Conservation (phyloP, 345 rosid genomes). For the Eucalyptus erythrocorys region DNA sequence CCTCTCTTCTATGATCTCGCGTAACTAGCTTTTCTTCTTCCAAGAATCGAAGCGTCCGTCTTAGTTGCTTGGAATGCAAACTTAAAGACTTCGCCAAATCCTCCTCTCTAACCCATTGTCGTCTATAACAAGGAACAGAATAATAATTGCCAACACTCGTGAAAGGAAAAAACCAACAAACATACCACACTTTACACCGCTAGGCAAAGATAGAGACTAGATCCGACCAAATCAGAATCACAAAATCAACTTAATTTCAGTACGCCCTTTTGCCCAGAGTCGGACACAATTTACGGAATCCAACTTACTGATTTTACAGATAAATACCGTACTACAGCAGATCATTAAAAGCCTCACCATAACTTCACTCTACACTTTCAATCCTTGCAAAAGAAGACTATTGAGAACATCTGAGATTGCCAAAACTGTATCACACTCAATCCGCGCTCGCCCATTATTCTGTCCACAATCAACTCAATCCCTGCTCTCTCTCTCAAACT, state of each 20-base stretch:
- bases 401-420: not conserved
- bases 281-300: not conserved
- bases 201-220: not conserved
- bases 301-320: not conserved
- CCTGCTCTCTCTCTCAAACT: not conserved
- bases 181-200: not conserved
- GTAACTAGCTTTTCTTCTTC: slow-evolving; percentile 76
- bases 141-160: not conserved
- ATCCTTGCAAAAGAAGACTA: not conserved
- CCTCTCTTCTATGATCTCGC: slow-evolving; percentile 86
- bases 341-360: not conserved
- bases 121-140: slow-evolving; percentile 18
- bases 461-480: not conserved
- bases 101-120: slow-evolving; percentile 95
- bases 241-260: not conserved
- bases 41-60: slow-evolving; percentile 52
- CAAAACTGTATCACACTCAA: not conserved
- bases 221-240: not conserved
- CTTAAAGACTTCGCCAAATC: slow-evolving; percentile 86
- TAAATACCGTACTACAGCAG: not conserved
- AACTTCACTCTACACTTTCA: not conserved
- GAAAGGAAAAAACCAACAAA: not conserved
- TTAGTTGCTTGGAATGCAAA: slow-evolving; percentile 70
- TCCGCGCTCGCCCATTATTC: not conserved
- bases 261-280: not conserved